Base-by-base conservation (phyloP, 305 asterid species). In the Plantago coronopus region DNA sequence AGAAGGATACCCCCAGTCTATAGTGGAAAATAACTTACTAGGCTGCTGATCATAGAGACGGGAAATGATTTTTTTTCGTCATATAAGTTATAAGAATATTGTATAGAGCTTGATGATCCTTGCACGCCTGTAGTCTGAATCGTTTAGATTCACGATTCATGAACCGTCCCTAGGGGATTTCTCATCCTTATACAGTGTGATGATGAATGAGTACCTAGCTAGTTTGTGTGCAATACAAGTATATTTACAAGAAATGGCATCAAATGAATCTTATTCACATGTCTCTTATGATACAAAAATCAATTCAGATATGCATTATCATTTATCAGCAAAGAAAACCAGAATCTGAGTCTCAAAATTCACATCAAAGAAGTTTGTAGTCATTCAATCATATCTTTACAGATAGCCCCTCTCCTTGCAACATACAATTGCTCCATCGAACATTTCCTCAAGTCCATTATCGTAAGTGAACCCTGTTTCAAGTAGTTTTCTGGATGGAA, bases 1-100 rank as follows among this genome's bases (percentile, higher is more conserved):
- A 14, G 96, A 93, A 15, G 97, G 97, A 2, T 34, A 78, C 75
- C 97, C 99, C 0, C 67, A 73, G 40, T 17, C 85, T 0, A 45
- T 87, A 0, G 73, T 76, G 1, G 94, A 89, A 60, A 74, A 54
- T 65, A 46, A 81, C 34, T 61, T 61, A 11, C 78, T 68, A 51
- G 78, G 69, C 16, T 89, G 97, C 78, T 71, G 54, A 57, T 37
- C 18, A 3, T 7, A 48, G 25, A 18, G 25, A 44, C 4, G 18
- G 17, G 5, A 6, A 11, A 4, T 29, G 44, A 17, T 54, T 29
- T 1, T 29, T 1, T 54, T 27, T 3, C 37, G 7, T 34, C 7
- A 17, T 56, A 31, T 17, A 17, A 40, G 25, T 17, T 19, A 19
- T 48, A 57, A 21, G 34, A 6, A 57, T 67, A 61, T 34, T 59